Conservation (phyloP, 805 yeast species). For the Wickerhamiella nectarea region DNA sequence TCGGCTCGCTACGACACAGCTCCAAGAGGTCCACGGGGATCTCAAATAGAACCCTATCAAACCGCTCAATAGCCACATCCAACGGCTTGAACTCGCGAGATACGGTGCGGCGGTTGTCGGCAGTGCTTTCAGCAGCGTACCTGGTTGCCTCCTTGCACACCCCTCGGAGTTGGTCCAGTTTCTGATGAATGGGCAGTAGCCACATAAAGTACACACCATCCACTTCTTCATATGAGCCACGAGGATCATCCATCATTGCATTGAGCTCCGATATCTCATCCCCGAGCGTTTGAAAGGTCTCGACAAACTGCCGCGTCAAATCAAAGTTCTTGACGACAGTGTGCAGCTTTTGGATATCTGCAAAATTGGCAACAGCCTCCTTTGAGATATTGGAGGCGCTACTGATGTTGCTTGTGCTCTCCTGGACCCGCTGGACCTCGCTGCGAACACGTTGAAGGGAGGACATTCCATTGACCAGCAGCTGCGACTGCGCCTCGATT, state of each 20-base stretch:
- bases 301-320: conserved; percentile 51
- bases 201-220: conserved; percentile 30
- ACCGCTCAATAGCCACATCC: conserved; percentile 37
- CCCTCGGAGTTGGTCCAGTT: conserved; percentile 57
- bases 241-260: conserved; percentile 33
- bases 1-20: conserved; percentile 52
- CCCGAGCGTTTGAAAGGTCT: conserved; percentile 45
- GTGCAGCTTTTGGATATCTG: conserved; percentile 53
- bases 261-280: conserved; percentile 38
- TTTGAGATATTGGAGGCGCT: conserved; percentile 42
- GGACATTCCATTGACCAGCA: conserved; percentile 33
- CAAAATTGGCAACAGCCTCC: conserved; percentile 50
- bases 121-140: conserved; percentile 39
- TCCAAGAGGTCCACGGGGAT: conserved; percentile 62
- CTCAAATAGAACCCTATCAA: conserved; percentile 48
- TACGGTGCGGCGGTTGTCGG: conserved; percentile 59
- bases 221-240: conserved; percentile 1
- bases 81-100: conserved; percentile 40
- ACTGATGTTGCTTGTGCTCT: conserved; percentile 28
- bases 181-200: conserved; percentile 54
- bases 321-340: conserved; percentile 56
- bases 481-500: conserved; percentile 49
- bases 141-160: conserved; percentile 58
- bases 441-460: conserved; percentile 28
- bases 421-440: conserved; percentile 28